Evolutionary conservation across 2,329 filamentous ascomycete genomes (phyloP).

Genomic region (Alternaria longipes): DNA sequence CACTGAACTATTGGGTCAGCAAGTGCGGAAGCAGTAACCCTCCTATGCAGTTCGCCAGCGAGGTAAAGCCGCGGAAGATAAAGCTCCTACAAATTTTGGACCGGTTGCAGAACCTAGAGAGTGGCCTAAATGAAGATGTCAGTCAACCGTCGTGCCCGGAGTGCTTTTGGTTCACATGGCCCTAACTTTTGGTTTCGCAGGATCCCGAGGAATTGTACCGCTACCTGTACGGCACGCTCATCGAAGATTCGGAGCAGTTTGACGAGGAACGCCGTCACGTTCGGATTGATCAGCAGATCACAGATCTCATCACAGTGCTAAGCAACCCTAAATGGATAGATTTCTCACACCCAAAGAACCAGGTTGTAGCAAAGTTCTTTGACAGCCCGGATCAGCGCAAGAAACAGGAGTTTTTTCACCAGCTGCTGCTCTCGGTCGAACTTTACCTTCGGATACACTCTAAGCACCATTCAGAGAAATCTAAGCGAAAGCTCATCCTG

Average conservation of each 20-base stretch:
- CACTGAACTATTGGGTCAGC: constrained; percentile 74
- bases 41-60: constrained; percentile 66
- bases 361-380: constrained; percentile 78
- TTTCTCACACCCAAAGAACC: constrained; percentile 74
- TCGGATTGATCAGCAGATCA: constrained; percentile 75
- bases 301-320: constrained; percentile 74
- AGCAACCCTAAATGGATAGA: constrained; percentile 77
- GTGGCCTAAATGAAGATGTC: constrained; percentile 55
- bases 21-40: constrained; percentile 66
- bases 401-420: constrained; percentile 76
- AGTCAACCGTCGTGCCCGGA: constrained; percentile 35
- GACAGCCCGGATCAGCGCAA: constrained; percentile 65
- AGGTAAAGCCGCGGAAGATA: constrained; percentile 68
- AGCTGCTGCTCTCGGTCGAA: constrained; percentile 77
- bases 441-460: constrained; percentile 75
- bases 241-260: constrained; percentile 72
- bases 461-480: constrained; percentile 66
- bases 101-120: constrained; percentile 54
- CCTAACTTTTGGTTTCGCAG: constrained; percentile 50
- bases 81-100: constrained; percentile 61
- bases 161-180: constrained; percentile 24
- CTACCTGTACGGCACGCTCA: constrained; percentile 72
- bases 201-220: constrained; percentile 57
- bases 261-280: constrained; percentile 63
- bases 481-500: constrained; percentile 70